Conservation (phyloP, 2,329 filamentous ascomycete species). For the Amesomyces nigricolor region DNA sequence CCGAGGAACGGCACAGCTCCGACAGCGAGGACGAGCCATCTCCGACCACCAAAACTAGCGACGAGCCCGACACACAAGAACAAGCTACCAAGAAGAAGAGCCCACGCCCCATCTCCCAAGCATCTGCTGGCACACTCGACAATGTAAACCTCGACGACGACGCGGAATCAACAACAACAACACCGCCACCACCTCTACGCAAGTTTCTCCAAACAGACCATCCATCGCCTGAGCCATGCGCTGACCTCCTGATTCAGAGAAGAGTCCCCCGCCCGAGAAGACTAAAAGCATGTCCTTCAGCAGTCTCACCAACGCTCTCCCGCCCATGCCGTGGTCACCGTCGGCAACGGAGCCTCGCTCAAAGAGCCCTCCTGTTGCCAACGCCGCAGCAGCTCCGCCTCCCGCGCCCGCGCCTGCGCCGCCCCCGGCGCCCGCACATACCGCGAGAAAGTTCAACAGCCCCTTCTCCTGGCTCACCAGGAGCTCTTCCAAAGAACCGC, state of each 20-base stretch:
- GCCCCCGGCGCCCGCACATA: constrained; percentile 31
- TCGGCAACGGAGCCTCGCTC: constrained; percentile 44
- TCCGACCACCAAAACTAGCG: constrained; percentile 19
- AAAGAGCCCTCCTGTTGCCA: constrained; percentile 39
- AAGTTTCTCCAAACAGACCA: constrained; percentile 1
- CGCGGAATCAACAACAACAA: constrained; percentile 19
- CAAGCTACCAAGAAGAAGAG: constrained; percentile 24
- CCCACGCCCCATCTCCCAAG: constrained; percentile 36
- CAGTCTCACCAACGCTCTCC: constrained; percentile 67
- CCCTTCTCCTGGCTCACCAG: constrained; percentile 83
- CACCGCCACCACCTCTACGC: constrained; percentile 22
- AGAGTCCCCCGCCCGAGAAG: constrained; percentile 28
- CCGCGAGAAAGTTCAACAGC: constrained; percentile 69
- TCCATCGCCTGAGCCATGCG: not conserved
- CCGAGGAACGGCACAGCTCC: constrained; percentile 25
- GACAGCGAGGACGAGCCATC: constrained; percentile 29
- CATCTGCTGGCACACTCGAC: constrained; percentile 42
- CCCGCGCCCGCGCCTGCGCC: constrained; percentile 32
- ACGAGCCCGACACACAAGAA: constrained; percentile 21
- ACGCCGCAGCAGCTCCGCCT: constrained; percentile 31
- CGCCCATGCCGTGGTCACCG: constrained; percentile 67
- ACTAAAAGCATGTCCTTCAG: constrained; percentile 55
- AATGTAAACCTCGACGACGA: constrained; percentile 65
- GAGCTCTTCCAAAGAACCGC: constrained; percentile 54
- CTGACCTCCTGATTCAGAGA: constrained; percentile 21